phyloP scores from a whole-genome alignment of 2,329 filamentous ascomycete species.

The Claviceps sp. region DNA sequence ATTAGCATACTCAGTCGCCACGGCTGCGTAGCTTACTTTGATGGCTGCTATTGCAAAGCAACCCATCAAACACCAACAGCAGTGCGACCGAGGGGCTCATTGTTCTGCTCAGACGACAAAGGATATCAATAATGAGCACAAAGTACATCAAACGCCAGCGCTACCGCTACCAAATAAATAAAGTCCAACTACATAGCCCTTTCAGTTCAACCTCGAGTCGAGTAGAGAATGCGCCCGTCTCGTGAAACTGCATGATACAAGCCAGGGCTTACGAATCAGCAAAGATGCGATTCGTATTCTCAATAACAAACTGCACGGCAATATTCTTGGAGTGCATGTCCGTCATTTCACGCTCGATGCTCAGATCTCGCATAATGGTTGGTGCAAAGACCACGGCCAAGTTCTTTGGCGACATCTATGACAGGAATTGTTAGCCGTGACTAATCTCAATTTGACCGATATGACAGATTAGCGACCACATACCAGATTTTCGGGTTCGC shows the following conservation, averaged over 20 bases:
- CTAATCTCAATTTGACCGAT: neutral
- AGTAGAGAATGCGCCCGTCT: neutral
- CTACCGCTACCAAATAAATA: constrained; percentile 1
- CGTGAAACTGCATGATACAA: neutral
- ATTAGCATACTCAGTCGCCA: neutral
- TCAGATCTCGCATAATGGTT: constrained; percentile 87
- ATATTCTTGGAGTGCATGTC: constrained; percentile 91
- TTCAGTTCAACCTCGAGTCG: neutral
- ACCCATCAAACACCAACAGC: neutral
- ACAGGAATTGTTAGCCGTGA: neutral
- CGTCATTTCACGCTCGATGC: constrained; percentile 85
- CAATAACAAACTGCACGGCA: constrained; percentile 84
- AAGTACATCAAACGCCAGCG: constrained; percentile 1
- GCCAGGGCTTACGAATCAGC: constrained; percentile 24
- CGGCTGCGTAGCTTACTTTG: neutral
- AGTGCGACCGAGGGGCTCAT: neutral
- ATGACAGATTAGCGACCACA: constrained; percentile 16
- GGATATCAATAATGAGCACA: neutral
- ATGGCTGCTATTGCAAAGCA: neutral
- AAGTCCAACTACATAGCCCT: neutral
- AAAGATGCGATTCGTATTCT: constrained; percentile 78
- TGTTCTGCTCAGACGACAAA: neutral
- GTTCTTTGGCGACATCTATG: constrained; percentile 87
- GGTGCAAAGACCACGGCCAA: constrained; percentile 94
- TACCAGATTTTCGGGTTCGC: constrained; percentile 74